Conservation (phyloP, 83 land plant species). For the Picea abies region DNA sequence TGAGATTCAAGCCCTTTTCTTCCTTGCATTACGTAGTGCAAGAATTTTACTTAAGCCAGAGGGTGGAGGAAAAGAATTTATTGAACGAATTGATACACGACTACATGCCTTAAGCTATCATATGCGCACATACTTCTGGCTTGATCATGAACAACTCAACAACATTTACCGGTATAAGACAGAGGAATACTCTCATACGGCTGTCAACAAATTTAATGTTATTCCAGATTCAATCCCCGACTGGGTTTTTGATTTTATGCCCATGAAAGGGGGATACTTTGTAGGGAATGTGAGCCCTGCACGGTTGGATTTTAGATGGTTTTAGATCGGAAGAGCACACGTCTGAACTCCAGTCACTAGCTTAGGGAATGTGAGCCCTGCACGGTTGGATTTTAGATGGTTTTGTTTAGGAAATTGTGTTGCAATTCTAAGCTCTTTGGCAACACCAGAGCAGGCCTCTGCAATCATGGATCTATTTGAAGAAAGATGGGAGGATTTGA, state of each 20-base stretch:
- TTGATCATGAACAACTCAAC: slow-evolving; percentile 34
- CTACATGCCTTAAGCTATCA: slow-evolving; percentile 38
- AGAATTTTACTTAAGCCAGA: slow-evolving; percentile 23
- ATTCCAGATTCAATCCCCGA: slow-evolving; percentile 49
- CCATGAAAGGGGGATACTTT: slow-evolving; percentile 40
- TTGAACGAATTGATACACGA: slow-evolving; percentile 28
- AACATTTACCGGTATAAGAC: slow-evolving; percentile 41
- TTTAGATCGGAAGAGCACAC: too few relatives aligned
- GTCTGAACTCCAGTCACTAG: too few relatives aligned
- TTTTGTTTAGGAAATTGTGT: slow-evolving; percentile 45
- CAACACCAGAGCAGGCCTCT: slow-evolving; percentile 36
- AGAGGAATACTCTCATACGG: slow-evolving; percentile 53
- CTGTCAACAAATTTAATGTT: slow-evolving; percentile 45
- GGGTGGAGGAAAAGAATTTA: slow-evolving; percentile 32
- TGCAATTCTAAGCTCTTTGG: slow-evolving; percentile 38
- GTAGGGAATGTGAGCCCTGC: slow-evolving; percentile 54
- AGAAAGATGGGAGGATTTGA: slow-evolving; percentile 44
- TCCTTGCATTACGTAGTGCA: slow-evolving; percentile 37
- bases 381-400: slow-evolving; percentile 56
- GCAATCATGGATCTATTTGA: slow-evolving; percentile 54
- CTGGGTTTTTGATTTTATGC: slow-evolving; percentile 55
- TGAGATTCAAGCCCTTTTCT: slow-evolving; percentile 48
- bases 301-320: slow-evolving; percentile 56
- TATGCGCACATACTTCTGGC: slow-evolving; percentile 43
- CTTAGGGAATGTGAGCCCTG: slow-evolving; percentile 55